phyloP scores from a whole-genome alignment of 2,329 filamentous ascomycete species.

The Botryotinia globosa region DNA sequence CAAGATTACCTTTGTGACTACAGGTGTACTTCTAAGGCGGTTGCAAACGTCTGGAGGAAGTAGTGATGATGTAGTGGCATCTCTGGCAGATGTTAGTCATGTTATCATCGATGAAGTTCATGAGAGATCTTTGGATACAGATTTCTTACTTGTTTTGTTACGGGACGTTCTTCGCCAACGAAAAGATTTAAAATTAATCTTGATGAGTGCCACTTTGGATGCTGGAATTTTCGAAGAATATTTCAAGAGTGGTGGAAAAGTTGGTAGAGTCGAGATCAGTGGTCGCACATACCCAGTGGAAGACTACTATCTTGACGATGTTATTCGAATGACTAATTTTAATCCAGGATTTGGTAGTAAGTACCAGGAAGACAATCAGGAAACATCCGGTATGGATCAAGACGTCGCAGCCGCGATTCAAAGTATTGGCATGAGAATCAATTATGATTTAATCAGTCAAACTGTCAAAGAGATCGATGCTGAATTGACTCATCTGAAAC shows the following conservation, averaged over 20 bases:
- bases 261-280: conserved; percentile 81
- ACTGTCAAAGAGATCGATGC: conserved; percentile 79
- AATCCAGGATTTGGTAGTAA: conserved; percentile 44
- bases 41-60: conserved; percentile 86
- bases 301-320: conserved; percentile 86
- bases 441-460: conserved; percentile 81
- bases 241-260: conserved; percentile 67
- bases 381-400: conserved; percentile 49
- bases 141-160: conserved; percentile 86
- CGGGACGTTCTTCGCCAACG: conserved; percentile 74
- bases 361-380: conserved; percentile 43
- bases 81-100: conserved; percentile 87
- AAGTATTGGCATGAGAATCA: conserved; percentile 77
- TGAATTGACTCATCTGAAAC: conserved; percentile 60
- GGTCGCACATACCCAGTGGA: conserved; percentile 87
- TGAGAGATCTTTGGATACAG: conserved; percentile 89
- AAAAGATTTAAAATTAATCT: conserved; percentile 79
- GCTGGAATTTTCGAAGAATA: conserved; percentile 81
- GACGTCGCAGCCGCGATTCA: conserved; percentile 68
- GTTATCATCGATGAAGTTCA: conserved; percentile 96
- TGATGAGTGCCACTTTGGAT: conserved; percentile 97
- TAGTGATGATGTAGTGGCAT: conserved; percentile 74
- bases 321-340: conserved; percentile 77
- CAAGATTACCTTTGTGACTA: conserved; percentile 93
- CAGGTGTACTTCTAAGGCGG: conserved; percentile 83